These are phyloP conservation scores for Phallus indusiatus DNA, from an alignment of 768 basidiomycete genomes.

Conservation along the genomic window DNA sequence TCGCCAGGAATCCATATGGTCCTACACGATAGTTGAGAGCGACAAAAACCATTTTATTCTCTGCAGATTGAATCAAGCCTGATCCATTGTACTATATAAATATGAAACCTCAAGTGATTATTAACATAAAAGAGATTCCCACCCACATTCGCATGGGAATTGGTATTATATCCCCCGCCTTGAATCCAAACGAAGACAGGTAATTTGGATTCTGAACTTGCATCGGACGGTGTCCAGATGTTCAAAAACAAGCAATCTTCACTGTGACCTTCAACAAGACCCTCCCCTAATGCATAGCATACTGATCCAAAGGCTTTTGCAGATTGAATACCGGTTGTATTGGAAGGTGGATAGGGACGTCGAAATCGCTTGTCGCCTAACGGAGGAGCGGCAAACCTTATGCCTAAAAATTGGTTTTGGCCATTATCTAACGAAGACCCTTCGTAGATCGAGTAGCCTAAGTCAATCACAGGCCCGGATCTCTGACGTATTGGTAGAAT, in stretches of 20 bases:
- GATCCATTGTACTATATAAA: neutral
- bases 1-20: neutral
- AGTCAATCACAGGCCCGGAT: neutral
- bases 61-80: neutral
- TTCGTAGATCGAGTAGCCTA: constrained; percentile 5
- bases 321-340: neutral
- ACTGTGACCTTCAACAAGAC: neutral
- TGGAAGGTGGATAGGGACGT: constrained; percentile 19
- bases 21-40: neutral
- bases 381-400: constrained; percentile 48
- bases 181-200: constrained; percentile 13
- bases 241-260: constrained; percentile 14
- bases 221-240: constrained; percentile 10
- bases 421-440: constrained; percentile 2
- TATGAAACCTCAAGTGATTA: neutral
- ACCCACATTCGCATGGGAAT: constrained; percentile 9
- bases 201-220: constrained; percentile 5
- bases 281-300: neutral
- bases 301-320: constrained; percentile 5
- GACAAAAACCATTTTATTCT: neutral
- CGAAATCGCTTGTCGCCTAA: constrained; percentile 37
- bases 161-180: constrained; percentile 10
- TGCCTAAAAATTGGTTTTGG: constrained; percentile 22
- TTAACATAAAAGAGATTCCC: neutral
- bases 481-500: too few species aligned